Conservation (phyloP, 805 yeast species). For the Ogataea paraovalis region DNA sequence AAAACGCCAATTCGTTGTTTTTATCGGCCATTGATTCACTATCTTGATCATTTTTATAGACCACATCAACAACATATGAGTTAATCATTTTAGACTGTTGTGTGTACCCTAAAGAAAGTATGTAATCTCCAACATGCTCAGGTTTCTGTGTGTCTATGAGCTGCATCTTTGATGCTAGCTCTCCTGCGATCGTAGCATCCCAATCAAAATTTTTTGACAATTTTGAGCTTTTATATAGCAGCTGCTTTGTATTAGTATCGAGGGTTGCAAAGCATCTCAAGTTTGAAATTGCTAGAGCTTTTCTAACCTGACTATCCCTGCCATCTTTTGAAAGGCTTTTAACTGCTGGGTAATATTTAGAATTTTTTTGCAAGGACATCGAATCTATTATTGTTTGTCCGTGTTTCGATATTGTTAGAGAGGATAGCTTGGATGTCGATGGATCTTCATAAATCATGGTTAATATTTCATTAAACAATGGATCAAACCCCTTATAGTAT, state of each 20-base stretch:
- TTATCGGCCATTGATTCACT: slow-evolving; percentile 35
- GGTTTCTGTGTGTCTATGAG: slow-evolving; percentile 53
- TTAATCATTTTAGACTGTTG: slow-evolving; percentile 41
- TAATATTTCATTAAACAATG: slow-evolving; percentile 41
- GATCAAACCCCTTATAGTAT: slow-evolving; percentile 49
- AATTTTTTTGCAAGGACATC: slow-evolving; percentile 52
- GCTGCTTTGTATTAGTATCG: slow-evolving; percentile 28
- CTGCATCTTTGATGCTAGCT: slow-evolving; percentile 62
- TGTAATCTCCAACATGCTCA: slow-evolving; percentile 47
- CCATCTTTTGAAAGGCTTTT: slow-evolving; percentile 53
- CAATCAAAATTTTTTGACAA: slow-evolving; percentile 35
- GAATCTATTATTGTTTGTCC: slow-evolving; percentile 62
- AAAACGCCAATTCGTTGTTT: slow-evolving; percentile 71
- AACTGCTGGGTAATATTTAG: slow-evolving; percentile 77
- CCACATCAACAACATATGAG: slow-evolving; percentile 65
- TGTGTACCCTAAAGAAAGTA: slow-evolving; percentile 54
- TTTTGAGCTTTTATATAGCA: slow-evolving; percentile 15
- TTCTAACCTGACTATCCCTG: slow-evolving; percentile 56
- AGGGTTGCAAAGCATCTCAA: slow-evolving; percentile 64
- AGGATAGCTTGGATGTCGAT: slow-evolving; percentile 42
- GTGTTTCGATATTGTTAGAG: slow-evolving; percentile 55
- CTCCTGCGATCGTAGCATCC: slow-evolving; percentile 88
- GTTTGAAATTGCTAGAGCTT: slow-evolving; percentile 71
- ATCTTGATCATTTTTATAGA: slow-evolving; percentile 44
- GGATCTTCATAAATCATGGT: slow-evolving; percentile 50